Percentiles rank a stretch among this genome's conserved stretches.
phyloP scores from a whole-genome alignment of 495 filamentous ascomycete species.

The Tuber aestivum region DNA sequence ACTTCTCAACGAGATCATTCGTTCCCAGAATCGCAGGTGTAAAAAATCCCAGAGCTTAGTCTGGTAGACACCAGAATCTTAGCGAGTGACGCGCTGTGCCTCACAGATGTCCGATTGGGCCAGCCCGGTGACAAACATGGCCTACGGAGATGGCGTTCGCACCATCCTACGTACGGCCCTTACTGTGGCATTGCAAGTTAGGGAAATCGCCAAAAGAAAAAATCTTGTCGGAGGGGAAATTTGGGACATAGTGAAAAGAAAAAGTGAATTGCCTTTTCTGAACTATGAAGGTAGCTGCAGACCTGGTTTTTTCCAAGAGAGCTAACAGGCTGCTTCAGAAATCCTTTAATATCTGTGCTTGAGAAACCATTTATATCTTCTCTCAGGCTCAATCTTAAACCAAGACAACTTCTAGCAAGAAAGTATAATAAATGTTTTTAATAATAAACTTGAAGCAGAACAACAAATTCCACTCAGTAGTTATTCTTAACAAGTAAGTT shows the following conservation, averaged over 20 bases:
- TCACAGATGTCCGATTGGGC: not conserved
- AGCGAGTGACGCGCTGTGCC: not conserved
- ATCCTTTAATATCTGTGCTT: no score
- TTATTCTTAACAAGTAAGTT: no score
- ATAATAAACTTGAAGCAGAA: no score
- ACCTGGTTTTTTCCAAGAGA: not conserved
- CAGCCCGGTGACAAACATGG: not conserved
- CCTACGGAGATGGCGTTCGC: not conserved
- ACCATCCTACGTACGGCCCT: not conserved
- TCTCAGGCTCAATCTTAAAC: no score
- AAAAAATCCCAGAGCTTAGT: not conserved
- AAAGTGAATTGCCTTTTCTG: not conserved
- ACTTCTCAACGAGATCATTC: not conserved
- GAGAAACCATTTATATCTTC: no score
- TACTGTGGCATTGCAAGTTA: not conserved
- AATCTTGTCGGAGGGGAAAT: no score
- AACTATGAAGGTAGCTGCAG: not conserved
- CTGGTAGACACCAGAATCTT: not conserved
- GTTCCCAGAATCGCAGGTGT: not conserved
- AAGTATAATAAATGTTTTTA: no score
- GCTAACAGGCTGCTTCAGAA: not conserved
- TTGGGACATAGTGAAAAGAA: not conserved
- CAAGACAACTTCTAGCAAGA: no score
- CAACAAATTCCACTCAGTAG: no score
- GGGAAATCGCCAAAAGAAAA: not conserved